Evolutionary conservation across 208 protist genomes (phyloP), one percentile per base, ranked within the genome.

Genomic region (Leishmania lainsoni): DNA sequence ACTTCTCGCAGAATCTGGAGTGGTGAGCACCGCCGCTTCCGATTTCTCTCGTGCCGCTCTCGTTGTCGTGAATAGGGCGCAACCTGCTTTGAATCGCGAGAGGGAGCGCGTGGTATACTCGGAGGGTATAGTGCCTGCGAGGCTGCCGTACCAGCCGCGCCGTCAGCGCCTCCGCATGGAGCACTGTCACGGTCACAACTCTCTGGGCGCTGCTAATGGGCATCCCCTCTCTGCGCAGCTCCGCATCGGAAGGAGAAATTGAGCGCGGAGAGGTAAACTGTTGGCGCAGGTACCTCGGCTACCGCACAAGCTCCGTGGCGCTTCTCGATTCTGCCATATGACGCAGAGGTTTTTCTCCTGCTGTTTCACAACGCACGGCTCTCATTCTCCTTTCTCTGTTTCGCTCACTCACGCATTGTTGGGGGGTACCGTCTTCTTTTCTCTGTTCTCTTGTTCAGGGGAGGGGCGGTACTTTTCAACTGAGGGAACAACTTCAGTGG

Each of bases 81-180:
- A 66, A 22, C 32, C 79, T 32, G 61, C 35, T 49, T 52, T 82
- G 29, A 82, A 61, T 54, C 79, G 72, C 0, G 79, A 76, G 29
- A 82, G 77, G 56, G 79, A 82, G 79, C 49, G 73, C 49, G 75
- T 82, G 5, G 70, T 66, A 26, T 72, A 76, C 22, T n/a, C 42
- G 56, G 71, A 72, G 42, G 12, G 48, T 49, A 29, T 42, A 14
- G 58, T 52, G 22, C 10, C 17, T 45, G 75, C 2, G 35, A 6
- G 39, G 58, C 22, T 49, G 59, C 72, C 72, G 39, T 42, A 72
- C 42, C 79, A 82, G 79, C 79, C 79, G 32, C 58, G 56, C 35
- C 79, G 79, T 14, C 79, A 82, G 79, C 58, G 79, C 22, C 79
- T 20, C 10, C 79, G 79, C 48, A 70, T 74, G 58, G 79, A 82